Evolutionary conservation across 2,329 filamentous ascomycete genomes (phyloP), one percentile per base, ranked within the genome.

Genomic region (Pseudogymnoascus sp.): DNA sequence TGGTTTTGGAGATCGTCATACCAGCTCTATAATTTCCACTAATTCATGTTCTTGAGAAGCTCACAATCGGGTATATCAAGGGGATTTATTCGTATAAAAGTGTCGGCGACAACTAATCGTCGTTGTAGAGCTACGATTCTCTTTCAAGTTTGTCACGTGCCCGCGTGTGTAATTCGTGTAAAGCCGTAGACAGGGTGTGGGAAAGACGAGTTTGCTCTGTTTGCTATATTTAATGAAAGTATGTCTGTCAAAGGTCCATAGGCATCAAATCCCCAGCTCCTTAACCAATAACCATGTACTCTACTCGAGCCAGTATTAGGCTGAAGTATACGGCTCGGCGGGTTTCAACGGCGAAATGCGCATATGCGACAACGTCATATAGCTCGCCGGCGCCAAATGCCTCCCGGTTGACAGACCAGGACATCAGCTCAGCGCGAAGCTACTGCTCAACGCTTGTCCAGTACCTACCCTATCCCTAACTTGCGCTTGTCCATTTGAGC

Each of bases 381-480:
- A 72, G 70, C 62, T 67, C 68, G 31, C 69, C 72, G 56, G 71
- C 72, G 38, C 68, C 71, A 14, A 63, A 71, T 67, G 62, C 70
- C 43, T 71, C 70, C 56, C 67, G 64, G 64, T 68, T 72, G 64
- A 70, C 72, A 37, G 70, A 72, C 53, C 64, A 69, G 66, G 72
- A 75, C 67, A 67, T 75, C 18, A 64, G 65, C 59, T 67, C 66
- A 63, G 73, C 73, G 46, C 65, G 73, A 65, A 59, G 63, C 63
- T 75, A 75, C 62, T 75, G 73, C 64, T 70, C 72, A 18, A 71
- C 68, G 62, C 69, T 75, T 63, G 62, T 75, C 16, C 69, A 72
- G 73, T 74, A 67, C 67, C 64, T 59, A 18, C 43, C 18, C 63
- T 4, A 6, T 16, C 18, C 34, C 21, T 18, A 16, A n/a, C 28